phyloP scores from a whole-genome alignment of 2,329 filamentous ascomycete species.

The Parafenestella ontariensis region DNA sequence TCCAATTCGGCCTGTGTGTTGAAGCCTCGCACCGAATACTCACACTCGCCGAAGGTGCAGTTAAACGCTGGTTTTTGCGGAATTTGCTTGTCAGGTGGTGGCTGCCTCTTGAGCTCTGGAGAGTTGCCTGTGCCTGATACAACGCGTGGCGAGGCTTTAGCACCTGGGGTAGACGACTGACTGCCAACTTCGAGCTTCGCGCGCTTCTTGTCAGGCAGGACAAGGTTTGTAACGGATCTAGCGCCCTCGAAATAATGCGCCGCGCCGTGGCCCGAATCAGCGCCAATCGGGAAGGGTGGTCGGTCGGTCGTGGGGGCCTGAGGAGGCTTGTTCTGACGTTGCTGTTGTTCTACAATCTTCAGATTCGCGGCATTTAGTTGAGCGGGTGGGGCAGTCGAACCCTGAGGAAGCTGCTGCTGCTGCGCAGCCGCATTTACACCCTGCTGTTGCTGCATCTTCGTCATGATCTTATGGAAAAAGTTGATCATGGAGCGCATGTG shows the following conservation, averaged over 20 bases:
- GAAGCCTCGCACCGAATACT: slow-evolving; percentile 62
- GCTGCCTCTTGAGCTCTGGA: slow-evolving; percentile 56
- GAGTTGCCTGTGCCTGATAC: slow-evolving; percentile 46
- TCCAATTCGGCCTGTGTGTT: slow-evolving; percentile 61
- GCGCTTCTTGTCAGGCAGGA: slow-evolving; percentile 64
- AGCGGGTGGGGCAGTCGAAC: slow-evolving; percentile 26
- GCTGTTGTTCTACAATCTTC: slow-evolving; percentile 53
- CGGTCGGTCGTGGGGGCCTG: slow-evolving; percentile 59
- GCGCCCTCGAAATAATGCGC: slow-evolving; percentile 61
- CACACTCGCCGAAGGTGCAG: slow-evolving; percentile 61
- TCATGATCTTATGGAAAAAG: slow-evolving; percentile 39
- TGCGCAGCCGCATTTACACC: slow-evolving; percentile 21
- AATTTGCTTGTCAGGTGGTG: slow-evolving; percentile 52
- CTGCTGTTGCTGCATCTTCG: slow-evolving; percentile 32
- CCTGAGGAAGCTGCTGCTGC: slow-evolving; percentile 24
- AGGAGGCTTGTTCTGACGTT: slow-evolving; percentile 58
- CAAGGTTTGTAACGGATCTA: slow-evolving; percentile 63
- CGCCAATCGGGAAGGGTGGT: slow-evolving; percentile 60
- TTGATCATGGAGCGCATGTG: slow-evolving; percentile 32
- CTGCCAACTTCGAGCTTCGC: slow-evolving; percentile 56
- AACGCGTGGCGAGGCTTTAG: slow-evolving; percentile 51
- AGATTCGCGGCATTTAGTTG: slow-evolving; percentile 49
- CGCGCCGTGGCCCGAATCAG: slow-evolving; percentile 63
- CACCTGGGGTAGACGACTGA: slow-evolving; percentile 51
- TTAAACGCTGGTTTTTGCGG: slow-evolving; percentile 57